These are phyloP conservation scores for Fusarium concolor DNA, from an alignment of 2,329 filamentous ascomycete genomes.

Conservation along the genomic window DNA sequence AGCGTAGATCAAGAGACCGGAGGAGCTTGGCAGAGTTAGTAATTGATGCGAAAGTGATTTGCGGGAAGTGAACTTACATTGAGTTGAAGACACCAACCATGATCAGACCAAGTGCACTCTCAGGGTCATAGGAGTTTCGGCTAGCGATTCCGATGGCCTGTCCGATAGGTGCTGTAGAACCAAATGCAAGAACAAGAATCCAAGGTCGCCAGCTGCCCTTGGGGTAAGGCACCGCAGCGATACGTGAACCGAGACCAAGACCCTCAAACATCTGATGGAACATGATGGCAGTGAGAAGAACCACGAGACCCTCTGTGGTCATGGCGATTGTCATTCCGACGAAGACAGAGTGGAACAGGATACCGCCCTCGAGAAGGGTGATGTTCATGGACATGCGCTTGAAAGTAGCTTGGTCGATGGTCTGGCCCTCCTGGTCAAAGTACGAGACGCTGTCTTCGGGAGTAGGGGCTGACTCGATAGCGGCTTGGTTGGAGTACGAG, in stretches of 20 bases:
- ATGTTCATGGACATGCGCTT: slow-evolving; percentile 78
- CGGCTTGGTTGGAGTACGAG: slow-evolving; percentile 19
- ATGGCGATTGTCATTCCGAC: slow-evolving; percentile 80
- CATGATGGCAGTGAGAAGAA: slow-evolving; percentile 75
- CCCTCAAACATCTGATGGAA: slow-evolving; percentile 80
- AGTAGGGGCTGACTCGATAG: slow-evolving; percentile 49
- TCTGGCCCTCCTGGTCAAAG: slow-evolving; percentile 58
- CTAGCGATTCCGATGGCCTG: slow-evolving; percentile 72
- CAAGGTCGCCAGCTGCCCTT: slow-evolving; percentile 68
- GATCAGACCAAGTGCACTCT: slow-evolving; percentile 72
- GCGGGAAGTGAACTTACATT: slow-evolving; percentile 57
- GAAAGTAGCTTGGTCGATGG: slow-evolving; percentile 60
- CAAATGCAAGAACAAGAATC: slow-evolving; percentile 71
- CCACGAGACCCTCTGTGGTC: slow-evolving; percentile 73
- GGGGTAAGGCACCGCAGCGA: slow-evolving; percentile 73
- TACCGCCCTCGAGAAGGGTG: slow-evolving; percentile 79
- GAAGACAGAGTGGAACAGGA: slow-evolving; percentile 82
- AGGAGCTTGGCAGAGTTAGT: slow-evolving; percentile 58
- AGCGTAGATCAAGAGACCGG: slow-evolving; percentile 70
- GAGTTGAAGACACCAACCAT: slow-evolving; percentile 74
- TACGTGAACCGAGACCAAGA: slow-evolving; percentile 76
- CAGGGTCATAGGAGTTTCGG: slow-evolving; percentile 69
- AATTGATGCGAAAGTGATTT: fast-evolving
- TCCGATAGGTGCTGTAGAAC: slow-evolving; percentile 72
- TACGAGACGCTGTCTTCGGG: slow-evolving; percentile 47